Conservation (phyloP, 2,329 filamentous ascomycete genomes). For the Tolypocladium tundrense region DNA sequence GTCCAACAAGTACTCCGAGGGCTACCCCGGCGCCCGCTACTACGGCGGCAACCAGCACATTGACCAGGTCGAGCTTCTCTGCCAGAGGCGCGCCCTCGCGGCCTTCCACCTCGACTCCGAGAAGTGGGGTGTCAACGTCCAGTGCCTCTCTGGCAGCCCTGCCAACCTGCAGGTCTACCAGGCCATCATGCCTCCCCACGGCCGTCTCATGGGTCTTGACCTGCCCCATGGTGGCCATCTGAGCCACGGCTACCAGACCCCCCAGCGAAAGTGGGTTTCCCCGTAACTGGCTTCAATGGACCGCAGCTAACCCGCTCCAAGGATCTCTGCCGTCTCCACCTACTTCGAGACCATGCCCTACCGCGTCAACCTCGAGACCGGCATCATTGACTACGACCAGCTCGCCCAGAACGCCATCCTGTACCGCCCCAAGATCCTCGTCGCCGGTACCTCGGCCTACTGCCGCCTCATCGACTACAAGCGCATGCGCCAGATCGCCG, state of each 20-base stretch:
- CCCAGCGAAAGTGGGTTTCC: conserved; percentile 66
- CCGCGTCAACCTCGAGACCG: conserved; percentile 78
- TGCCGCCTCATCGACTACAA: conserved; percentile 95
- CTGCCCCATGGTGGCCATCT: conserved; percentile 90
- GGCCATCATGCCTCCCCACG: conserved; percentile 90
- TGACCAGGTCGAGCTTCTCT: conserved; percentile 88
- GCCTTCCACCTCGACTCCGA: conserved; percentile 77
- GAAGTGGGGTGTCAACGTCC: conserved; percentile 98
- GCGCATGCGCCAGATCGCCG: conserved; percentile 91
- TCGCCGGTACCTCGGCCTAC: conserved; percentile 96
- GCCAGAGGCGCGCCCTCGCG: conserved; percentile 86
- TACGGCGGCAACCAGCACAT: conserved; percentile 99
- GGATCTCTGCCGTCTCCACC: conserved; percentile 92
- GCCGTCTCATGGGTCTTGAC: conserved; percentile 93
- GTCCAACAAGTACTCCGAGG: conserved; percentile 99
- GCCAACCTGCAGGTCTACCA: conserved; percentile 98
- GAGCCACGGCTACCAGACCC: conserved; percentile 95
- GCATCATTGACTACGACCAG: conserved; percentile 92
- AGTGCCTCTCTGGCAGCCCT: conserved; percentile 84
- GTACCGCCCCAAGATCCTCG: conserved; percentile 91
- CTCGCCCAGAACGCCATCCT: conserved; percentile 83
- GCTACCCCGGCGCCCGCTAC: conserved; percentile 95
- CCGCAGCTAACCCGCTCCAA: conserved; percentile 13
- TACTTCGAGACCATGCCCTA: conserved; percentile 99
- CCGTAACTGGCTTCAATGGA: background rate